Evolutionary conservation across 257 asterid species (phyloP).

Genomic region (Dorcoceras hygrometricum): DNA sequence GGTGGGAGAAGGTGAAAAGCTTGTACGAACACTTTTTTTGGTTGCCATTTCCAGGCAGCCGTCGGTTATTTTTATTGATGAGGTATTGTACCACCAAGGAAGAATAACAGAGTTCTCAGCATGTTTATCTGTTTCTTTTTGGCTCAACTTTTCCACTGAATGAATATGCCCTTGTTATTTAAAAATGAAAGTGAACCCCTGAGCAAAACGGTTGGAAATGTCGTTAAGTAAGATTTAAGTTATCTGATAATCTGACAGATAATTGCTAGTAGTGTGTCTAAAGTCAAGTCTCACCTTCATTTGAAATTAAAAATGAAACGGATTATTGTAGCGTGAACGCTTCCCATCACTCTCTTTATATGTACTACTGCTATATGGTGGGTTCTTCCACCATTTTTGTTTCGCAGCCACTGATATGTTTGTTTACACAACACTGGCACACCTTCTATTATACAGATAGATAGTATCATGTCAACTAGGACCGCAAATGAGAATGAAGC

Average conservation of each 20-base stretch:
- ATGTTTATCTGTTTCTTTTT: background rate
- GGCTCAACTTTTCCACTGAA: background rate
- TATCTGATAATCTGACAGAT: too few species aligned
- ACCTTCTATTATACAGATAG: conserved; percentile 56
- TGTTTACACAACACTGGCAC: conserved; percentile 15
- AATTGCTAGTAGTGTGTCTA: too few species aligned
- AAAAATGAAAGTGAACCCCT: conserved; percentile 2
- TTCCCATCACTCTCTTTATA: background rate
- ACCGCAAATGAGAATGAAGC: conserved; percentile 94
- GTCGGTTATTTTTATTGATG: conserved; percentile 96
- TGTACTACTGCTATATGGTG: background rate
- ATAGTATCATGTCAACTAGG: conserved; percentile 96
- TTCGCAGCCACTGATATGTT: conserved; percentile 13
- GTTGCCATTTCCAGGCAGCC: conserved; percentile 94
- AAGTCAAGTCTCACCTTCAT: background rate
- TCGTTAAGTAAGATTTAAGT: too few species aligned
- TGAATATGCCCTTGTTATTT: conserved; percentile 9
- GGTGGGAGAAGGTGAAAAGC: conserved; percentile 99
- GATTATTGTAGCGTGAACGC: too few species aligned
- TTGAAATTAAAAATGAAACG: background rate
- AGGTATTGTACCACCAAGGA: conserved; percentile 52
- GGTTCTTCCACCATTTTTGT: conserved; percentile 10
- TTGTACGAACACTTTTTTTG: conserved; percentile 88
- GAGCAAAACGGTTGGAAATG: too few species aligned
- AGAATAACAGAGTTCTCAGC: conserved; percentile 12